Percentiles rank a stretch among this genome's conserved stretches.
phyloP scores from a whole-genome alignment of 139 green algal species.

The Edaphochlamys debaryana region DNA sequence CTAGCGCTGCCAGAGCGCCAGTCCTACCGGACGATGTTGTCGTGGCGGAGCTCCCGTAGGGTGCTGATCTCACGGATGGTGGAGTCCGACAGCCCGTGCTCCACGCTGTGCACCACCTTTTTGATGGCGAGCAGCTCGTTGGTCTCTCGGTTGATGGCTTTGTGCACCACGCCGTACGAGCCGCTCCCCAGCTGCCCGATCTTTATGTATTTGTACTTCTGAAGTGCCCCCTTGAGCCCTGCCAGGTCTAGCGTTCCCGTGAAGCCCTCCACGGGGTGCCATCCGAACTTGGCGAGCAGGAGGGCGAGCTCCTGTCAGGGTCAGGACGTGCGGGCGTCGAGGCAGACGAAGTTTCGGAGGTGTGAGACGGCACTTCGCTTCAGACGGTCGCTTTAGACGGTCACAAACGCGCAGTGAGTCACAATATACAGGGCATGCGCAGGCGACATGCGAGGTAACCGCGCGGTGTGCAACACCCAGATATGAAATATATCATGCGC shows the following conservation, averaged over 20 bases:
- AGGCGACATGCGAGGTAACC: no score
- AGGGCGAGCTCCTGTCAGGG: neutral
- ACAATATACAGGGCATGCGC: no score
- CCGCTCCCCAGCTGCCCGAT: conserved; percentile 39
- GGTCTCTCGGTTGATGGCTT: conserved; percentile 64
- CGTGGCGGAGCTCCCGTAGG: conserved; percentile 72
- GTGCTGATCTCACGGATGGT: conserved; percentile 85
- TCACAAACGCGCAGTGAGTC: neutral
- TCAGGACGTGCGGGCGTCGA: no score
- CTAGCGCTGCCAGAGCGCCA: no score
- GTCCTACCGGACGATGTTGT: conserved; percentile 48
- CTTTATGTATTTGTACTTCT: conserved; percentile 44
- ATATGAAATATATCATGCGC: no score
- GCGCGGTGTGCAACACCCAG: no score
- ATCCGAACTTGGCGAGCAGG: conserved; percentile 25
- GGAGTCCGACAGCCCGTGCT: conserved; percentile 75
- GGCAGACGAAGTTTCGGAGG: no score
- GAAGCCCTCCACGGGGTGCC: neutral
- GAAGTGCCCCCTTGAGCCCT: conserved; percentile 25
- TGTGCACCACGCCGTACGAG: conserved; percentile 63
- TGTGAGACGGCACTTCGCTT: no score
- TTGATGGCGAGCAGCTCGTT: conserved; percentile 87
- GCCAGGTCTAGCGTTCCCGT: conserved; percentile 29
- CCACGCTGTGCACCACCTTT: conserved; percentile 78
- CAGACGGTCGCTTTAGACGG: no score